Base-by-base conservation (phyloP, 176 grass and related monocot genomes). In the Ensete glaucum region DNA sequence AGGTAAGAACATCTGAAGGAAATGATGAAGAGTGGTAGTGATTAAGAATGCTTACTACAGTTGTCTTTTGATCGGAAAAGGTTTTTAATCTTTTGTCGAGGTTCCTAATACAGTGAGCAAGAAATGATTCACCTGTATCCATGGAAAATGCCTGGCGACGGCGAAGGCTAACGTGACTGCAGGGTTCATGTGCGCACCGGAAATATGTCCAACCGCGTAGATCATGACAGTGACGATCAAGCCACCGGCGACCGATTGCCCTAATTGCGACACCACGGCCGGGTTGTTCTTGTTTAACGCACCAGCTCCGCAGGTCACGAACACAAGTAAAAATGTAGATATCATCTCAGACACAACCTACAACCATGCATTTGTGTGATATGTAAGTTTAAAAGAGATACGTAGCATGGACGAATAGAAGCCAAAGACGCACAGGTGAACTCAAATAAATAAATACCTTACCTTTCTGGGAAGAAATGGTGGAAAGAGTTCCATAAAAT, bases 221-320 rank as follows among this genome's bases (percentile, higher is more conserved):
- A 99, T 99, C 95, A 99, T 99, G 8, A 99, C 95, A 0, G 91
- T 94, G 67, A 99, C 95, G 83, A 99, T 99, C 75, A 99, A 88
- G 1, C 95, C 95, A 50, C 90, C 95, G 3, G 88, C 95, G 59
- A 99, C 81, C 50, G 95, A 99, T 79, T 84, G 81, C 2, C 95
- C 95, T 50, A 99, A 81, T 76, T 99, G 95, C 50, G 95, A 99
- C 76, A 99, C 86, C 72, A 82, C 77, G 0, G 2, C 19, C 10
- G 29, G 16, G 74, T 94, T 64, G 69, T 50, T 69, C 50, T 53
- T 83, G 64, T 66, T 86, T 72, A 99, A 76, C 54, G 72, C 95
- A 2, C 90, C 73, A 13, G 90, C 66, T 2, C 95, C 95, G 59
- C 84, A 87, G 16, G 95, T 99, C 86, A 94, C 79, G 71, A 99